Base-by-base conservation (phyloP, 371 early-diverging fungal species). In the Coemansia sp. region DNA sequence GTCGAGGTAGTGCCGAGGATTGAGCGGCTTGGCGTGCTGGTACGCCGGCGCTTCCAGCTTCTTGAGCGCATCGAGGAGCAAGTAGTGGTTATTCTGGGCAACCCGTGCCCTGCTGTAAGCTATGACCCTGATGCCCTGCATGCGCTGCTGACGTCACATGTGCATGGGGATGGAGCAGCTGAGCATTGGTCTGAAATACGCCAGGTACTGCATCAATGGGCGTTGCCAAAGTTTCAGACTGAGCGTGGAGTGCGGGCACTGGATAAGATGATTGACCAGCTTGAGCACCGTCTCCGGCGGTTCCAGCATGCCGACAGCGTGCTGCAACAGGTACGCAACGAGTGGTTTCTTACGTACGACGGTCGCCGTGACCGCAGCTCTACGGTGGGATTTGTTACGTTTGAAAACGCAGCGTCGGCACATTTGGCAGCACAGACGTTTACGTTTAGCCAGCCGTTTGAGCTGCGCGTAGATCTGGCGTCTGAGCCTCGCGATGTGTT, bases 401-500 rank as follows among this genome's bases (percentile, higher is more conserved):
- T 92, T 82, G 87, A 84, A 63, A 85, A 84, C 37, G 81, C 86
- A 26, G 68, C 89, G 59, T 80, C 87, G 45, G 89, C 87, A 11
- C 84, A 83, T 52, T 65, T 86, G 21, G 87, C 87, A 0, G 79
- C 88, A 5, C 89, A 89, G 73, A 66, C 85, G 8, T 81, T 88
- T 55, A 82, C 86, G 18, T 83, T 83, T 64, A 71, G 87, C 5
- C 86, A 88, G 51, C 92, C 95, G 4, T 92, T 67, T 58, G 79
- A 88, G 62, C 80, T 89, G 56, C 83, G 86, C 54, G 85, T 90
- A 0, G 79, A 81, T 27, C 82, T 90, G 77, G 97, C 97, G 0
- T 95, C 97, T 0, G 95, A 95, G 64, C 95, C 97, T 14, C 86
- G 95, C 48, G 95, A 95, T 68, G 79, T 97, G 13, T 84, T 87